Evolutionary conservation across 768 basidiomycete species (phyloP).

Genomic region (Chalciporus piperatus): DNA sequence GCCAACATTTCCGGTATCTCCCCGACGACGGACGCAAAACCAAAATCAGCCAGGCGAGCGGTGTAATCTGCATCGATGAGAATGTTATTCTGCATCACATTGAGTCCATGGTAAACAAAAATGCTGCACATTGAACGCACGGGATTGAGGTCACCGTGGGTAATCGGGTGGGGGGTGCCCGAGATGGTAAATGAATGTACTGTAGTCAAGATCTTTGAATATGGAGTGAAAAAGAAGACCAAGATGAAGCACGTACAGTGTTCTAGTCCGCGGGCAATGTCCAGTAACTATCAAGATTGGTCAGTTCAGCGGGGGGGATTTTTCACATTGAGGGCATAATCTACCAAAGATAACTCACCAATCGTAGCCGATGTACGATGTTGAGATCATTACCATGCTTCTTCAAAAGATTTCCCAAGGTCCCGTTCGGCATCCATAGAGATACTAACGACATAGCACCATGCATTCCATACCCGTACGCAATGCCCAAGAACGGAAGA

Average conservation of each 20-base stretch:
- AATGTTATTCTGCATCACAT: slow-evolving; percentile 16
- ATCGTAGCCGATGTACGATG: neutral
- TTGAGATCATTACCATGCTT: neutral
- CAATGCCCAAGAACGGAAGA: slow-evolving; percentile 21
- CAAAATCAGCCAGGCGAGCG: slow-evolving; percentile 45
- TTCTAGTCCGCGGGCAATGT: slow-evolving; percentile 4
- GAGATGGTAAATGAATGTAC: slow-evolving; percentile 10
- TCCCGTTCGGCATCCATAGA: slow-evolving; percentile 27
- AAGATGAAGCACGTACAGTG: slow-evolving; percentile 2
- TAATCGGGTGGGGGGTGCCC: neutral
- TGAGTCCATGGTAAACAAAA: no score
- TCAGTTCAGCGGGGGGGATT: slow-evolving; percentile 10
- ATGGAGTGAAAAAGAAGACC: slow-evolving; percentile 19
- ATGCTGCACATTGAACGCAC: neutral
- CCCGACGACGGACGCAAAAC: slow-evolving; percentile 26
- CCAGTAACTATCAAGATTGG: slow-evolving; percentile 2
- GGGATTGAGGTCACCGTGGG: slow-evolving; percentile 7
- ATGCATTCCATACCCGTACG: slow-evolving; percentile 20
- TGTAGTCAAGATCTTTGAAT: neutral
- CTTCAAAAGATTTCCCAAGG: slow-evolving; percentile 15
- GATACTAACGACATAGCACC: slow-evolving; percentile 23
- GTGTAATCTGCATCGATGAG: slow-evolving; percentile 20
- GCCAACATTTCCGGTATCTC: neutral
- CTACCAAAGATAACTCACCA: neutral
- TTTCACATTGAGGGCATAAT: no score